These are phyloP conservation scores for Amylostereum chailletii DNA, from an alignment of 1,284 basidiomycete genomes.

Conservation along the genomic window DNA sequence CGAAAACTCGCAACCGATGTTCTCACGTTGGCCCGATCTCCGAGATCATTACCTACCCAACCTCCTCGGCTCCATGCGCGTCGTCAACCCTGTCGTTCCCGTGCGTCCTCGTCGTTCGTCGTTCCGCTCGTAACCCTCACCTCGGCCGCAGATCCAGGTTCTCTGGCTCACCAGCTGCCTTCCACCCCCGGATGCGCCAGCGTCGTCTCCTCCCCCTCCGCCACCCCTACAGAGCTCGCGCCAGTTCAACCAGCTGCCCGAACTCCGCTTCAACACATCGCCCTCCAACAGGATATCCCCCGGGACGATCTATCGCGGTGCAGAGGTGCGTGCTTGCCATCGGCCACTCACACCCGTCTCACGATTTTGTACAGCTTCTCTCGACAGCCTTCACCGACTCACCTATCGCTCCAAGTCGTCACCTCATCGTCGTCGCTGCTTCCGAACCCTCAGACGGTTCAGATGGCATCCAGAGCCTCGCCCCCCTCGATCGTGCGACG, in stretches of 20 bases:
- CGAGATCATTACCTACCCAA: slow-evolving; percentile 41
- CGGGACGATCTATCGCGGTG: slow-evolving; percentile 30
- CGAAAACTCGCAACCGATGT: slow-evolving; percentile 50
- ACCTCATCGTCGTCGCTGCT: slow-evolving; percentile 49
- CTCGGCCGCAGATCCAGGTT: slow-evolving; percentile 26
- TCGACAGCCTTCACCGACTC: slow-evolving; percentile 25
- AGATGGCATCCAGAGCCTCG: slow-evolving; percentile 26
- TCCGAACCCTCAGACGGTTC: slow-evolving; percentile 30
- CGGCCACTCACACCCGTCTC: slow-evolving; percentile 8
- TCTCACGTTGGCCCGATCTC: slow-evolving; percentile 44
- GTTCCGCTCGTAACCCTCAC: slow-evolving; percentile 7
- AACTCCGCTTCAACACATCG: slow-evolving; percentile 33
- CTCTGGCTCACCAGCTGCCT: slow-evolving; percentile 29
- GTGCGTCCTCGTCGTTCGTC: slow-evolving; percentile 17
- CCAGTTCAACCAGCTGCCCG: slow-evolving; percentile 29
- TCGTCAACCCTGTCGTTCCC: slow-evolving; percentile 27
- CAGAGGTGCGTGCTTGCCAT: slow-evolving; percentile 30
- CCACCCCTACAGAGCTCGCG: slow-evolving; percentile 4
- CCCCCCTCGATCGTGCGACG: slow-evolving; percentile 27
- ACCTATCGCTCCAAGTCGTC: slow-evolving; percentile 27
- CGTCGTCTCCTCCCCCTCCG: slow-evolving; percentile 1
- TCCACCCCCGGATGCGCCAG: slow-evolving; percentile 13
- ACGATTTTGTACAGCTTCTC: slow-evolving; percentile 25
- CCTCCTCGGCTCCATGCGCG: slow-evolving; percentile 34
- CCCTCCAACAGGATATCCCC: slow-evolving; percentile 35